Evolutionary conservation across 2,329 filamentous ascomycete species (phyloP).

Genomic region (Coleophoma eucalyptorum): DNA sequence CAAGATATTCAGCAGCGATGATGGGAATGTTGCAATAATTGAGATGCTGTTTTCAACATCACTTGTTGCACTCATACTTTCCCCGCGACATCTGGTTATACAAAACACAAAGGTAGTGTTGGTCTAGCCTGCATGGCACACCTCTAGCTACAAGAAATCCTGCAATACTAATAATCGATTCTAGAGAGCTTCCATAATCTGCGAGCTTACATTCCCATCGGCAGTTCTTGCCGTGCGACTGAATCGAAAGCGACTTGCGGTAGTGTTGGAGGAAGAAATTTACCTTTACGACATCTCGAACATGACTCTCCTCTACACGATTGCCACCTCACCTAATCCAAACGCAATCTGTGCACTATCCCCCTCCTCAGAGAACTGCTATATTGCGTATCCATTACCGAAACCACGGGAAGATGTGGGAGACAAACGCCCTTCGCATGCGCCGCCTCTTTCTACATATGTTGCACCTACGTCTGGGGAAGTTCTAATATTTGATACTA

Average conservation of each 20-base stretch:
- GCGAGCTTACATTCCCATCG: constrained; percentile 97
- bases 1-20: constrained; percentile 90
- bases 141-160: too few species aligned
- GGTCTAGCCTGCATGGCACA: not conserved
- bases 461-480: constrained; percentile 84
- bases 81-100: constrained; percentile 87
- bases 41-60: constrained; percentile 99
- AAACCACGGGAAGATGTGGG: constrained; percentile 60
- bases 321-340: constrained; percentile 90
- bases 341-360: constrained; percentile 88
- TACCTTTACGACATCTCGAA: constrained; percentile 99
- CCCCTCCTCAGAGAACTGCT: constrained; percentile 93
- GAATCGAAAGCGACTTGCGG: constrained; percentile 89
- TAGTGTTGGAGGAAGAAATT: constrained; percentile 92
- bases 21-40: constrained; percentile 91
- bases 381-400: constrained; percentile 88
- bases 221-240: constrained; percentile 89
- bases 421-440: constrained; percentile 67
- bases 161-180: constrained; percentile 5
- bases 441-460: constrained; percentile 75
- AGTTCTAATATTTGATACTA: constrained; percentile 87
- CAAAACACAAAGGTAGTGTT: constrained; percentile 86
- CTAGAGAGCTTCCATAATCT: constrained; percentile 76
- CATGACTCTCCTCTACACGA: constrained; percentile 91
- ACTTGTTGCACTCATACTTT: constrained; percentile 87